Conservation (phyloP, 2,329 filamentous ascomycete genomes). For the Fusarium napiforme region DNA sequence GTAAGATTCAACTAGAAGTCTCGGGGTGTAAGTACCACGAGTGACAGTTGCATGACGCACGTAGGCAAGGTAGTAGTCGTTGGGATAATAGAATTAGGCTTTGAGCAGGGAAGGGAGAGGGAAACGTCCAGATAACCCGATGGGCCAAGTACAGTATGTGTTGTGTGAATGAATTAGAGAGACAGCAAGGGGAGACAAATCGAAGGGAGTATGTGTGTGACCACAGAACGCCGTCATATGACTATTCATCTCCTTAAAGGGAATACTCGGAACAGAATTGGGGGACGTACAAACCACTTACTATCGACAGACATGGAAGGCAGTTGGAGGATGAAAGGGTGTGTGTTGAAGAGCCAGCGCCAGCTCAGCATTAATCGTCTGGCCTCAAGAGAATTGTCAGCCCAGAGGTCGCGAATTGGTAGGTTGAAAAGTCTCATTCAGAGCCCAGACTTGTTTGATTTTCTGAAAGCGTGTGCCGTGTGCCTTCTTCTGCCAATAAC, state of each 20-base stretch:
- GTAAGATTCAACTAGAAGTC: slow-evolving; percentile 22
- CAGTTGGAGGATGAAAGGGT: slow-evolving; percentile 22
- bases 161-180: slow-evolving; percentile 1
- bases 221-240: slow-evolving; percentile 31
- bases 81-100: slow-evolving; percentile 12
- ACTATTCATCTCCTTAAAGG: slow-evolving; percentile 25
- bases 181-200: slow-evolving; percentile 6
- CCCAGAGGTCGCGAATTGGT: slow-evolving; percentile 13
- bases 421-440: slow-evolving; percentile 11
- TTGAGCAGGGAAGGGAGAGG: slow-evolving; percentile 3
- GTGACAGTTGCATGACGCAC: slow-evolving; percentile 37
- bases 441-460: slow-evolving; percentile 26
- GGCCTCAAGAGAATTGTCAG: slow-evolving; percentile 24
- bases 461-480: slow-evolving; percentile 28
- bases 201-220: slow-evolving; percentile 29
- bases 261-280: slow-evolving; percentile 28
- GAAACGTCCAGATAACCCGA: neutral
- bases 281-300: slow-evolving; percentile 24
- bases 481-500: slow-evolving; percentile 26
- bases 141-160: neutral
- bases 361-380: slow-evolving; percentile 19
- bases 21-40: slow-evolving; percentile 6
- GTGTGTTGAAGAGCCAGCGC: slow-evolving; percentile 20
- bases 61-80: slow-evolving; percentile 13
- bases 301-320: slow-evolving; percentile 4